These are phyloP conservation scores for Blastocladiella britannica DNA, from an alignment of 192 early-diverging fungal genomes.

Conservation along the genomic window DNA sequence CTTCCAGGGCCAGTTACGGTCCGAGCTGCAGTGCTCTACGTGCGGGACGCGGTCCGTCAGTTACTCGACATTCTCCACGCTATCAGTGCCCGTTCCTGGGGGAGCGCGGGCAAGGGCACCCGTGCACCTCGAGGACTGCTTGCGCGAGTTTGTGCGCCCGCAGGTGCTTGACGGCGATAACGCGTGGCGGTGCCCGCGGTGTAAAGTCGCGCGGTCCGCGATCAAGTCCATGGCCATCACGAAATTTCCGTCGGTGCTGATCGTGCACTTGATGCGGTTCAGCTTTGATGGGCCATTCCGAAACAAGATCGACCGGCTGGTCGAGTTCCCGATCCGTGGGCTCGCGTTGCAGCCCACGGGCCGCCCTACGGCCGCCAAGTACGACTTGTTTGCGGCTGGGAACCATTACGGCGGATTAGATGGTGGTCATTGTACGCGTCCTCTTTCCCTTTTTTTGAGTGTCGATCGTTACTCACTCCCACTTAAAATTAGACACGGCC, in stretches of 20 bases:
- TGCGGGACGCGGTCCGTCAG: constrained; percentile 63
- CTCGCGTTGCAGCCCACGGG: not conserved
- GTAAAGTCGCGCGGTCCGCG: constrained; percentile 47
- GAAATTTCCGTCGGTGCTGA: constrained; percentile 62
- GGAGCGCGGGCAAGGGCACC: constrained; percentile 19
- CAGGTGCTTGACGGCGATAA: constrained; percentile 81
- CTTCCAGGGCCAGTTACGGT: constrained; percentile 71
- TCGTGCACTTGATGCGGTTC: constrained; percentile 89
- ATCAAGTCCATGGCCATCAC: constrained; percentile 61
- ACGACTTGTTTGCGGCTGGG: not conserved
- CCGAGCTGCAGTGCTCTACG: constrained; percentile 39
- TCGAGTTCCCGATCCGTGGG: constrained; percentile 52
- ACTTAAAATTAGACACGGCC: not conserved
- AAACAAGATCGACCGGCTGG: constrained; percentile 73
- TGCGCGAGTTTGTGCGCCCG: constrained; percentile 60
- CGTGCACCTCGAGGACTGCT: constrained; percentile 58
- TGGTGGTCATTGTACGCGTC: not conserved
- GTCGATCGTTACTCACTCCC: not conserved
- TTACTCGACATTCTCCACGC: constrained; percentile 76
- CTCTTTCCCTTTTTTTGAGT: not conserved
- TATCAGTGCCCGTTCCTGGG: constrained; percentile 69
- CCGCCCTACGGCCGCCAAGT: not conserved
- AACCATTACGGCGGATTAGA: not conserved
- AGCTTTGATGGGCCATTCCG: constrained; percentile 79
- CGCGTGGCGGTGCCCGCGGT: constrained; percentile 69